These are phyloP conservation scores for Monosporascus ibericus DNA, from an alignment of 2,329 filamentous ascomycete species.

Conservation along the genomic window DNA sequence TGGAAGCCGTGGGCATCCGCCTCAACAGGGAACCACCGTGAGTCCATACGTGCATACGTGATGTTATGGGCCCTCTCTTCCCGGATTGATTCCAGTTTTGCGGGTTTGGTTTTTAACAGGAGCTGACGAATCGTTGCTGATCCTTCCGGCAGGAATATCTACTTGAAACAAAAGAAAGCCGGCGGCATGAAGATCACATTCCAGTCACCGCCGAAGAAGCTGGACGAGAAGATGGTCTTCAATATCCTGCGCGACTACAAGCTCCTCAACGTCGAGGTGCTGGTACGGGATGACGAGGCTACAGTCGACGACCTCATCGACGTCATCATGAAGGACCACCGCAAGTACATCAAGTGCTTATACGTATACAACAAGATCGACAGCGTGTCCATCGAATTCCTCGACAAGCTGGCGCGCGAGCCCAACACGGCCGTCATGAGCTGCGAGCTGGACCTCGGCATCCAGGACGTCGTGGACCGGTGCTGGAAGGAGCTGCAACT, in stretches of 20 bases:
- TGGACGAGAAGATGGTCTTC: conserved; percentile 97
- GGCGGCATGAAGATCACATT: conserved; percentile 99
- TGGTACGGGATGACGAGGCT: conserved; percentile 88
- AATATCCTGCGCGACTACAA: conserved; percentile 99
- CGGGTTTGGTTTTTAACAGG: too few relatives aligned
- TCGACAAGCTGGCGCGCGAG: conserved; percentile 87
- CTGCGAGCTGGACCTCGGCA: conserved; percentile 90
- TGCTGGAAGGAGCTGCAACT: conserved; percentile 91
- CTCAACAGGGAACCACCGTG: conserved; percentile 87
- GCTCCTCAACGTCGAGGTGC: conserved; percentile 93
- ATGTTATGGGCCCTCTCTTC: too few relatives aligned
- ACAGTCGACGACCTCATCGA: conserved; percentile 99
- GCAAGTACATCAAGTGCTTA: conserved; percentile 90
- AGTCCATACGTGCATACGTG: conserved; percentile 21
- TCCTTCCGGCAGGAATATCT: conserved; percentile 68
- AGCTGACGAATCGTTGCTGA: conserved; percentile 10
- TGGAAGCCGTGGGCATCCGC: conserved; percentile 92
- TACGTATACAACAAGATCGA: conserved; percentile 99
- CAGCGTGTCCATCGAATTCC: conserved; percentile 84
- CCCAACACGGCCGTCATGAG: conserved; percentile 95
- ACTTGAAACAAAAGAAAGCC: conserved; percentile 90
- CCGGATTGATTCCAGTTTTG: too few relatives aligned
- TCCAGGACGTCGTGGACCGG: conserved; percentile 87
- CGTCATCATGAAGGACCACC: conserved; percentile 97
- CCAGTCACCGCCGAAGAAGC: conserved; percentile 75